These are phyloP conservation scores for Teunomyces kruisii DNA, from an alignment of 805 yeast species.

Conservation along the genomic window DNA sequence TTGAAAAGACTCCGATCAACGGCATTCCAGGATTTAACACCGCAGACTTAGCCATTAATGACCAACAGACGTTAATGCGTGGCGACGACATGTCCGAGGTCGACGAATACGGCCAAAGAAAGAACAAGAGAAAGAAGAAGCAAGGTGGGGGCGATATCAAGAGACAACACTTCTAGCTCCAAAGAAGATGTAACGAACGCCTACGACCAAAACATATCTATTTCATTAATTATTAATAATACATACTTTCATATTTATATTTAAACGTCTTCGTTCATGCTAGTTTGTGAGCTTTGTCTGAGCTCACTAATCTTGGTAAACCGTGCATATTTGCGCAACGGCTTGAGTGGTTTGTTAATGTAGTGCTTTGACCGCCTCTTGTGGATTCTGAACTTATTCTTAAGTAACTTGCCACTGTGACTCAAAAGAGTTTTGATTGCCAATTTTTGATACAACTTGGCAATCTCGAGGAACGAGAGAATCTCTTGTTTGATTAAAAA, in stretches of 20 bases:
- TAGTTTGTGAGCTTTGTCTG: constrained; percentile 2
- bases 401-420: constrained; percentile 36
- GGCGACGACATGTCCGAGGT: constrained; percentile 41
- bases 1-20: constrained; percentile 62
- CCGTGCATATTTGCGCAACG: constrained; percentile 21
- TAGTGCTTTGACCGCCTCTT: constrained; percentile 11
- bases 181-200: not conserved
- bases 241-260: not conserved
- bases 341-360: constrained; percentile 19
- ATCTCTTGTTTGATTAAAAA: constrained; percentile 28
- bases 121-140: constrained; percentile 42
- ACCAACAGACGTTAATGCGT: constrained; percentile 40
- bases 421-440: constrained; percentile 31
- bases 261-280: not conserved
- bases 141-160: constrained; percentile 33
- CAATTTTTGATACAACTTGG: constrained; percentile 30
- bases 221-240: not conserved
- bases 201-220: not conserved
- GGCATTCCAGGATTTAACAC: constrained; percentile 81
- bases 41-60: constrained; percentile 62
- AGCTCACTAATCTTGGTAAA: constrained; percentile 25
- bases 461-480: constrained; percentile 36
- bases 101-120: constrained; percentile 34
- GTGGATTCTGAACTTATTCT: constrained; percentile 28
- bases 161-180: constrained; percentile 32